Percentiles rank a stretch among this genome's conserved stretches.
phyloP scores from a whole-genome alignment of 2,329 filamentous ascomycete genomes.

The Periconia digitata region DNA sequence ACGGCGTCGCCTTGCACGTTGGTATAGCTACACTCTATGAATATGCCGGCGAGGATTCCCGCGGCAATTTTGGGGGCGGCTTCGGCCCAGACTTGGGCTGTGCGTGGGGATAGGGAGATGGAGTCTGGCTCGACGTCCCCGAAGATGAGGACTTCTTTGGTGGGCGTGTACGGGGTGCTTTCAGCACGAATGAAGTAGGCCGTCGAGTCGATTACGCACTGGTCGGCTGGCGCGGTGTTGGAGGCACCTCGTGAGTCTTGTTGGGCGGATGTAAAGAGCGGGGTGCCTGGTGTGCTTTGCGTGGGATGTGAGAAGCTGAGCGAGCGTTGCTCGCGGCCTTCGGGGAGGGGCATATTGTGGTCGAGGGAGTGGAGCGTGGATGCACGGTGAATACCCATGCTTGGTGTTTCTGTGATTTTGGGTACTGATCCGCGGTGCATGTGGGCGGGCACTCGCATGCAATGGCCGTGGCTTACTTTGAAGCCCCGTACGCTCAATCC shows the following conservation, averaged over 20 bases:
- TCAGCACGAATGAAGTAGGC: conserved; percentile 89
- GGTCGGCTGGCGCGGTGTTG: conserved; percentile 27
- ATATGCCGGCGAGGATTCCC: conserved; percentile 75
- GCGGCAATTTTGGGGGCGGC: conserved; percentile 80
- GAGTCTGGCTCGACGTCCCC: conserved; percentile 94
- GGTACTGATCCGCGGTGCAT: conserved; percentile 49
- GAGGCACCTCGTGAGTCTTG: conserved; percentile 15
- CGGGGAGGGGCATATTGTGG: conserved; percentile 6
- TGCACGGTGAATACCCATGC: conserved; percentile 21
- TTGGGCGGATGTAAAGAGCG: conserved; percentile 22
- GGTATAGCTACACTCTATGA: conserved; percentile 95
- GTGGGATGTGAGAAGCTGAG: conserved; percentile 38
- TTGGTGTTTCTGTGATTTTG: conserved; percentile 41
- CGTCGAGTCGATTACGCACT: conserved; percentile 81
- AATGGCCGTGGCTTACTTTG: conserved; percentile 86
- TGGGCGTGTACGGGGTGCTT: conserved; percentile 34
- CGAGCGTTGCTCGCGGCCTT: conserved; percentile 31
- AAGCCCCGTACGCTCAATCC: conserved; percentile 87
- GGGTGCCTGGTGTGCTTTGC: conserved; percentile 41
- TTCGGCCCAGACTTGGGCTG: conserved; percentile 80
- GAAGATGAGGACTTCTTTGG: conserved; percentile 81
- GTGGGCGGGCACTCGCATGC: conserved; percentile 63
- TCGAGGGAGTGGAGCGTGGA: conserved; percentile 15
- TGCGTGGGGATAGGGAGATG: conserved; percentile 78
- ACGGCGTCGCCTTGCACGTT: conserved; percentile 75